Base-by-base conservation (phyloP, 2,329 filamentous ascomycete species). In the Cercospora zeina region DNA sequence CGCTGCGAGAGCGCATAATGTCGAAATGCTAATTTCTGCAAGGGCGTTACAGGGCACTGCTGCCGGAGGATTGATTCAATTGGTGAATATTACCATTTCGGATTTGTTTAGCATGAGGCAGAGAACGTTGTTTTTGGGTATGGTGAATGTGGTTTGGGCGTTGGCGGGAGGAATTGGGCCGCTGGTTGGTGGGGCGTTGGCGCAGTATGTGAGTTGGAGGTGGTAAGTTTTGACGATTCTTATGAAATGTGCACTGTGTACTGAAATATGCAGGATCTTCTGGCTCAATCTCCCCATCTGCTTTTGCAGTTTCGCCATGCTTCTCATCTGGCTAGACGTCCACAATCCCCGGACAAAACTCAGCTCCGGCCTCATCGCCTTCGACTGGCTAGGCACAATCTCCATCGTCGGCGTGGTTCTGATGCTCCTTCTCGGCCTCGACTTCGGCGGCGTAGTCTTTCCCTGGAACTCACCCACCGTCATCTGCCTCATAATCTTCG, bases 211-310 rank as follows among this genome's bases (percentile, higher is more conserved):
- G 0, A 75, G 71, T 16, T 85, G 82, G 82, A 73, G 82, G 56
- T 85, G 82, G 80, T 84, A 74, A 37, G 51, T 21, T 21, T 13
- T 37, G 31, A 13, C 54, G 21, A 30, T 27, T 24, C 30, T 55
- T 21, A 4, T 3, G 31, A 10, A 10, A 4, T n/a, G n/a, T 19
- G 10, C 4, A 10, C 47, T 24, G 8, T 4, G 13, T 39, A 13
- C 11, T 39, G 36, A 39, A 34, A 49, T 5, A 27, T 51, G 27
- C 16, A 45, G 36, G 54, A 45, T 56, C 74, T 78, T 83, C 67
- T 85, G 81, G 76, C 81, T 85, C 70, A 85, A 85, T 56, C 72
- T 81, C 0, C 83, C 83, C 0, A 77, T 85, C 24, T 79, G 76
- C 33, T 82, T 79, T 1, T 69, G 77, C 0, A 79, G 82, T 0